Evolutionary conservation across 1,284 basidiomycete species (phyloP).

Genomic region (Trametes hirsuta): DNA sequence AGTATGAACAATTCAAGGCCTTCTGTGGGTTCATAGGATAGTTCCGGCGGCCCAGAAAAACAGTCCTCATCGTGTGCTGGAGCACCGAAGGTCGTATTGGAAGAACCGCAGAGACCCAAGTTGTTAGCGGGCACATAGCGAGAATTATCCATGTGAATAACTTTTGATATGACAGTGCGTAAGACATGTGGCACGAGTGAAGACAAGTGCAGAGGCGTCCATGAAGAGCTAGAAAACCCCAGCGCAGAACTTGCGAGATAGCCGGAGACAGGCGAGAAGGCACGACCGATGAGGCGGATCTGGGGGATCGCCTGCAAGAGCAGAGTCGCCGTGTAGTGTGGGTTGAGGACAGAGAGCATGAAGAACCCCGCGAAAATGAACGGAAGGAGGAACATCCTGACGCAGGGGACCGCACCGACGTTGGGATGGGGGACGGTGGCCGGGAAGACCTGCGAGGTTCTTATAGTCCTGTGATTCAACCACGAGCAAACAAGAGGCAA

Average conservation of each 20-base stretch:
- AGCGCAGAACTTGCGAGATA: background rate
- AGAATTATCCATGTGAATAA: background rate
- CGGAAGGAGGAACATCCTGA: conserved; percentile 15
- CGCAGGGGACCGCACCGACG: background rate
- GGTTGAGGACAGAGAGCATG: conserved; percentile 16
- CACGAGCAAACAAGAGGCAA: conserved; percentile 11
- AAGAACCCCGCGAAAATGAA: conserved; percentile 17
- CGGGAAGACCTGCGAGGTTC: background rate
- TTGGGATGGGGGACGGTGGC: background rate
- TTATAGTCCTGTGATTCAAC: conserved; percentile 3
- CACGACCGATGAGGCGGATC: background rate
- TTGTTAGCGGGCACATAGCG: background rate
- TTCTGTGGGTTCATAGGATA: background rate
- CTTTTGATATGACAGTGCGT: background rate
- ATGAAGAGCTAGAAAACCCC: background rate
- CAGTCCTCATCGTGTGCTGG: background rate
- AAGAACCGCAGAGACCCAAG: background rate
- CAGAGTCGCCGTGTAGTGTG: conserved; percentile 14
- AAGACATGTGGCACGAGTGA: background rate
- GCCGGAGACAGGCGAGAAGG: conserved; percentile 1
- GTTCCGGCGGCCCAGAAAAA: background rate
- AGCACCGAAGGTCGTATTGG: background rate
- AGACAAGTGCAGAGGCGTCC: background rate
- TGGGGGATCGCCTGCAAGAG: conserved; percentile 10
- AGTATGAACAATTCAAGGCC: background rate